phyloP scores from a whole-genome alignment of 306 rosid species.

The Prunus mume region DNA sequence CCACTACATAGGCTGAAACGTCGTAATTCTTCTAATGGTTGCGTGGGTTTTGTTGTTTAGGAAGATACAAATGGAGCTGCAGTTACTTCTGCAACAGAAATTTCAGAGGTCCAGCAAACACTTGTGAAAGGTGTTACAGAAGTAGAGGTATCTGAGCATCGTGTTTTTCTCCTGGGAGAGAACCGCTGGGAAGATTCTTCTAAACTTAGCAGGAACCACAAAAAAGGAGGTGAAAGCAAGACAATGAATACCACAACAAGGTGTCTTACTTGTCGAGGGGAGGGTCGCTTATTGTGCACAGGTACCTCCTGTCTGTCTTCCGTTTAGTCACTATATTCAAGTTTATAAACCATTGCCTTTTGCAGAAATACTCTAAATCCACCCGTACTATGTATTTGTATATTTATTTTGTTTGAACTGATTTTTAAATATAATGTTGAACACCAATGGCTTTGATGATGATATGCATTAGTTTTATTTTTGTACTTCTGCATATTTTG shows the following conservation, averaged over 20 bases:
- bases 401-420: background rate
- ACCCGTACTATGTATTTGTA: too few relatives aligned
- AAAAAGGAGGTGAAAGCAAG: slow-evolving; percentile 35
- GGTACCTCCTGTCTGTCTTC: slow-evolving; percentile 36
- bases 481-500: too few relatives aligned
- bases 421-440: background rate
- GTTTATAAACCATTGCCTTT: too few relatives aligned
- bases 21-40: background rate
- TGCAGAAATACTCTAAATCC: too few relatives aligned
- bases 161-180: slow-evolving; percentile 92
- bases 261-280: slow-evolving; percentile 82
- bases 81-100: slow-evolving; percentile 47
- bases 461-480: too few relatives aligned
- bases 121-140: slow-evolving; percentile 32
- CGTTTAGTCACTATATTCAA: too few relatives aligned
- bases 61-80: slow-evolving; percentile 66
- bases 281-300: slow-evolving; percentile 75
- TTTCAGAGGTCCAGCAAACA: slow-evolving; percentile 54
- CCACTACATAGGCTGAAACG: background rate
- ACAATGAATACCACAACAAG: slow-evolving; percentile 33
- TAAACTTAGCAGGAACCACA: slow-evolving; percentile 43
- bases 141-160: slow-evolving; percentile 36
- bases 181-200: slow-evolving; percentile 96
- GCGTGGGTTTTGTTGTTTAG: slow-evolving; percentile 32
- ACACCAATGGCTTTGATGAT: background rate